Base-by-base conservation (phyloP, 192 early-diverging fungal species). In the Coemansia sp. region DNA sequence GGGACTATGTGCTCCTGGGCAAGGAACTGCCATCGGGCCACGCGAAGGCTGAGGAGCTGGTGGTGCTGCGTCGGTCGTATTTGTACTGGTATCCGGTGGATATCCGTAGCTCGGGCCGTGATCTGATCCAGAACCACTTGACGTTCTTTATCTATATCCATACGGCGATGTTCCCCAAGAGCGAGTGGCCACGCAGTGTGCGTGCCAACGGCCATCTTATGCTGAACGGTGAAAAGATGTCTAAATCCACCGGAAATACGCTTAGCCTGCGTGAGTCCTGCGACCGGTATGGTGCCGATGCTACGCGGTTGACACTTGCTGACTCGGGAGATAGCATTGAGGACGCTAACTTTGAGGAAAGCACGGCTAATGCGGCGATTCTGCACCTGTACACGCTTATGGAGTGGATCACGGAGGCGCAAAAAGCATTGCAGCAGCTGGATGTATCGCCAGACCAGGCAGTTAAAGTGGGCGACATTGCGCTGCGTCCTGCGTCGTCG, bases 81-180 rank as follows among this genome's bases (percentile, higher is more conserved):
- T 83, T 93, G 66, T 99, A 98, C 83, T 99, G 94, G 73, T 99
- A 99, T 64, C 97, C 97, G 13, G 64, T 99, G 37, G 97, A 99
- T 74, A 78, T 98, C n/a, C 92, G 97, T 55, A 88, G 84, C 57
- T 94, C 95, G 3, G 97, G 94, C 62, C 98, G 97, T 86, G 97
- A 99, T 76, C 83, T 99, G 73, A 88, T 98, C 63, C 88, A 88
- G 68, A 99, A 99, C 89, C 97, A 99, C 69, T 83, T 99, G 80
- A 93, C 94, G 14, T 99, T 99, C 82, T 92, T 89, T 73, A 76
- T 99, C 59, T 99, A 98, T 81, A 92, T 93, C 84, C 97, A 99
- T 81, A 88, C 90, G 13, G 93, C 96, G 23, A 78, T 99, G 57
- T 99, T 99, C 88, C 92, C 94, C 32, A 85, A 91, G 71, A 76